Evolutionary conservation across 129 eudicot species (phyloP), one percentile per base, ranked within the genome.

Genomic region (Artemisia argyi): DNA sequence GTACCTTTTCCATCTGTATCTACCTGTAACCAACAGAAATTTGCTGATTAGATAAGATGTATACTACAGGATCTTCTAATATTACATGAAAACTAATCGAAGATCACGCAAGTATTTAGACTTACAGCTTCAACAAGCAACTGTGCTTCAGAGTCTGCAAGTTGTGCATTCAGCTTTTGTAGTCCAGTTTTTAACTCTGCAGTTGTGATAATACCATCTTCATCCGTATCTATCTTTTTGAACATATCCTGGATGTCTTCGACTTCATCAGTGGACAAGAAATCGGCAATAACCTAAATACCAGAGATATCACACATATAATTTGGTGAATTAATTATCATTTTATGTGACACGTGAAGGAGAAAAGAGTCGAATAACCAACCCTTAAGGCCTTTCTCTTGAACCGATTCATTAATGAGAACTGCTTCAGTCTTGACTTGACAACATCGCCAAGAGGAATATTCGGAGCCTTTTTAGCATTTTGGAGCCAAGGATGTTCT

Each of bases 361-460:
- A 63, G 2, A 16, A 63, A 63, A 12, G 51, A 39, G 17, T 5
- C 7, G 1, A 63, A 32, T 14, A 35, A 35, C 67, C 3, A 16
- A 63, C 68, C 52, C 68, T 16, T 0, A 63, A n/a, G 42, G 71
- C 98, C 79, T 92, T 92, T 83, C 96, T 85, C 86, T 92, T 92
- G 85, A 92, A 92, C 67, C 98, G 85, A 66, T 90, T 90, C 69
- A 51, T 49, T 82, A 63, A 15, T 8, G 68, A 63, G 51, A 63
- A 63, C 51, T 63, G 68, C 52, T 63, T 63, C 39, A 63, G 26
- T 22, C 68, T 63, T 7, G 68, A 63, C 68, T 85, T 89, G 63
- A 92, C 98, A 68, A 92, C 95, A 77, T 92, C 98, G 39, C 98
- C 98, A 70, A 92, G 98, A 51, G 94, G 89, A 64, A 88, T 87